phyloP scores from a whole-genome alignment of 306 rosid species.

The Lablab purpureus region DNA sequence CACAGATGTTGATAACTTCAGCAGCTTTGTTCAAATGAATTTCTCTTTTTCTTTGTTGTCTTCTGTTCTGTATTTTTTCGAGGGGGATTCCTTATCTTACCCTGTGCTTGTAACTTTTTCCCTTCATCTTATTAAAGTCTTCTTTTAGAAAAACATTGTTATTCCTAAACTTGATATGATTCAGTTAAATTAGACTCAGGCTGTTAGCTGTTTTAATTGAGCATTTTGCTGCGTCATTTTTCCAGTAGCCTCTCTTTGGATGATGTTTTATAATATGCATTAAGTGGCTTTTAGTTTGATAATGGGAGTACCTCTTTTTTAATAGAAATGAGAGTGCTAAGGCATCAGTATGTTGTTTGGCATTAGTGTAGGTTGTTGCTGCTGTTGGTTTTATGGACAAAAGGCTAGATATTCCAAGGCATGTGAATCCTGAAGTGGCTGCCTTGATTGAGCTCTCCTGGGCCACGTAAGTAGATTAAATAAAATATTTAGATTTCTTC shows the following conservation, averaged over 20 bases:
- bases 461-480: conserved; percentile 70
- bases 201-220: conserved; percentile 27
- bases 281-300: conserved; percentile 35
- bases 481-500: neutral
- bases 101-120: neutral
- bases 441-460: conserved; percentile 88
- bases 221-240: conserved; percentile 1
- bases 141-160: neutral
- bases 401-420: conserved; percentile 86
- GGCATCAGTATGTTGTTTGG: no score
- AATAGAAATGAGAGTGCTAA: no score
- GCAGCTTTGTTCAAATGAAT: conserved; percentile 11
- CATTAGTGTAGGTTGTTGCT: conserved; percentile 73
- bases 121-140: neutral
- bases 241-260: conserved; percentile 15
- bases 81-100: neutral
- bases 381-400: conserved; percentile 86
- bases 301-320: neutral
- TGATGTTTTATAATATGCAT: conserved; percentile 23
- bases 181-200: conserved; percentile 17
- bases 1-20: neutral
- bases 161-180: neutral
- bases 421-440: conserved; percentile 72
- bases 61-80: neutral
- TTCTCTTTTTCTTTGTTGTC: neutral